phyloP scores from a whole-genome alignment of 179 eudicot genomes.

The Carnegiea gigantea region DNA sequence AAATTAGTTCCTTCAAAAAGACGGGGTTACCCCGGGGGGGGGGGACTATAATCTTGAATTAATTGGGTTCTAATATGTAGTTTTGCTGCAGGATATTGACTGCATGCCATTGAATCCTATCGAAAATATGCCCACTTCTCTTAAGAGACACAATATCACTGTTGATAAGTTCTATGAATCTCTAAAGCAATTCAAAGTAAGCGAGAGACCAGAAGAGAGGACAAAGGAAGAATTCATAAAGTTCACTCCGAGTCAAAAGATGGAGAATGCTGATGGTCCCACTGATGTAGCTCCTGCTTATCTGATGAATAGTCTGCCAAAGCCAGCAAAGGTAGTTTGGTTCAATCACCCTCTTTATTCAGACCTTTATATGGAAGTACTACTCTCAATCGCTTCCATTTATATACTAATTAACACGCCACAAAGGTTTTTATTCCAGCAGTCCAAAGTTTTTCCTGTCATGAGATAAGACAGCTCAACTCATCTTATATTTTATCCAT shows the following conservation, averaged over 20 bases:
- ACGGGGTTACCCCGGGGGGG: too few species aligned
- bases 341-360: constrained; percentile 12
- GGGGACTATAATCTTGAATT: neutral
- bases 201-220: constrained; percentile 48
- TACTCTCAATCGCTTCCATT: neutral
- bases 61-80: neutral
- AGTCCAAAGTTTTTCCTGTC: too few species aligned
- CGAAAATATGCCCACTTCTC: constrained; percentile 81
- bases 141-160: constrained; percentile 43
- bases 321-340: constrained; percentile 56
- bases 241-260: constrained; percentile 42
- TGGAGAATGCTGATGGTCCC: constrained; percentile 40
- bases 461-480: too few species aligned
- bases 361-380: neutral
- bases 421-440: too few species aligned
- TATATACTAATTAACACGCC: neutral
- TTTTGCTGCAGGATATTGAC: constrained; percentile 73
- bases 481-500: too few species aligned
- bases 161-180: constrained; percentile 64
- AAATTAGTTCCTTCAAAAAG: neutral
- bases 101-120: constrained; percentile 88
- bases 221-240: constrained; percentile 48
- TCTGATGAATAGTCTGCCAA: constrained; percentile 42
- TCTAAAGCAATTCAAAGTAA: constrained; percentile 52
- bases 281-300: constrained; percentile 42